phyloP scores from a whole-genome alignment of 805 yeast genomes.

The Helenozyma baotianmanensis region DNA sequence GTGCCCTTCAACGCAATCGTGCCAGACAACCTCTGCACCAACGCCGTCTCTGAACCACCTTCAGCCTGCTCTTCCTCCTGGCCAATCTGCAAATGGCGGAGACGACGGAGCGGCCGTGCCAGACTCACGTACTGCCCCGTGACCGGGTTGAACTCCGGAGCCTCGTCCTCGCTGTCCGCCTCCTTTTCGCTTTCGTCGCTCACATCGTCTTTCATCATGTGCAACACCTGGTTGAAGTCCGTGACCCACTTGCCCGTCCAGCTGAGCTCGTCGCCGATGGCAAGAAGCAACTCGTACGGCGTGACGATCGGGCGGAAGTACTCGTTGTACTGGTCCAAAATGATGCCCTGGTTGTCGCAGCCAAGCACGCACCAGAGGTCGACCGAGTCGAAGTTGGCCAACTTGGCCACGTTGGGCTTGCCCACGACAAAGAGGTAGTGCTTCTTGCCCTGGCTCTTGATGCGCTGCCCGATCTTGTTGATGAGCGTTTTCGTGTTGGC shows the following conservation, averaged over 20 bases:
- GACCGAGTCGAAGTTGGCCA: conserved; percentile 92
- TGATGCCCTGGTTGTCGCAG: conserved; percentile 90
- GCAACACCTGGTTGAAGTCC: conserved; percentile 58
- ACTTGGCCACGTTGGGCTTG: conserved; percentile 93
- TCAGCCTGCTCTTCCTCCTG: conserved; percentile 19
- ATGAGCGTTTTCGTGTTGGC: conserved; percentile 67
- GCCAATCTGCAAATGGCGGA: conserved; percentile 58
- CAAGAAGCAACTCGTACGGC: conserved; percentile 84
- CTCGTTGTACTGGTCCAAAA: conserved; percentile 72
- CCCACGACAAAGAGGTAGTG: conserved; percentile 95
- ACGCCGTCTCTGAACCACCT: conserved; percentile 24
- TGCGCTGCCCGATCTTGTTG: conserved; percentile 53
- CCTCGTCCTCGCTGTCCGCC: conserved; percentile 31
- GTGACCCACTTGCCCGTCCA: conserved; percentile 97
- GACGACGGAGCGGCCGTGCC: conserved; percentile 70
- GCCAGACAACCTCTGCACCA: conserved; percentile 55
- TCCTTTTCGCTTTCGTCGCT: conserved; percentile 27
- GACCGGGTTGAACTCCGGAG: conserved; percentile 84
- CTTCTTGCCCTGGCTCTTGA: conserved; percentile 77
- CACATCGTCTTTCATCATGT: too few relatives aligned
- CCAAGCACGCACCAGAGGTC: conserved; percentile 95
- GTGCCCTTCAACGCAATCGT: conserved; percentile 68
- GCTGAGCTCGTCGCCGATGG: conserved; percentile 65
- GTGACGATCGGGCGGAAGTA: conserved; percentile 90
- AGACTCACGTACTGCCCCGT: conserved; percentile 70